Evolutionary conservation across 2,329 filamentous ascomycete species (phyloP), one percentile per base, ranked within the genome.

Genomic region (Cladosporium sp.): DNA sequence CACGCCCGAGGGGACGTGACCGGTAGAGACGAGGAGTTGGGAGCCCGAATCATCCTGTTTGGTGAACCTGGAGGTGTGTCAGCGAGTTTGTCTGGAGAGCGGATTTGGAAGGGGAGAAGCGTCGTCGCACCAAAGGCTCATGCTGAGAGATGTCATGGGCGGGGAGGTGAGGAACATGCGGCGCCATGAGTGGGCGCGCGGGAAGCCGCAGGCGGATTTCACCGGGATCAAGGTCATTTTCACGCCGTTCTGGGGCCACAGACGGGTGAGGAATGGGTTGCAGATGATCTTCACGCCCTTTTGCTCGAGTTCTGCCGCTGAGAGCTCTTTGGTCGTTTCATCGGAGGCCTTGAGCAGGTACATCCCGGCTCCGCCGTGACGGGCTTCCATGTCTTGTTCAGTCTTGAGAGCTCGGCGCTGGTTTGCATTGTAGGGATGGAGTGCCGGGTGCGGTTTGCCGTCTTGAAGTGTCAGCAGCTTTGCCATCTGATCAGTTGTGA

Each of bases 111-210:
- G n/a, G n/a, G n/a, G n/a, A n/a, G n/a, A n/a, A n/a, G n/a, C n/a
- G n/a, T n/a, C n/a, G 18, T 20, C 42, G 11, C 12, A 36, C 51
- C 51, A 53, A 20, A 53, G 12, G 17, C 17, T 34, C 19, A 38
- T 24, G 24, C 42, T 29, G 7, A 50, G 20, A 19, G 24, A 34
- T 3, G 34, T 30, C 6, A 50, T 34, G 4, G 44, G 51, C 9
- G 51, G 51, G 7, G 43, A 48, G 2, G 51, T 53, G 30, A 53
- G 39, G 17, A 44, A 44, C 44, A 53, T 53, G 22, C 51, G 51
- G 12, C 44, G 51, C 44, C 51, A 53, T 7, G 51, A 53, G 29
- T 29, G 29, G 19, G 38, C 15, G 7, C 36, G 47, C 7, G 32
- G 37, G 19, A 22, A 19, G 18, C 4, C 22, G 19, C 19, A 32